Evolutionary conservation across 2,329 filamentous ascomycete species (phyloP).

Genomic region (Tolypocladium ovalisporum): DNA sequence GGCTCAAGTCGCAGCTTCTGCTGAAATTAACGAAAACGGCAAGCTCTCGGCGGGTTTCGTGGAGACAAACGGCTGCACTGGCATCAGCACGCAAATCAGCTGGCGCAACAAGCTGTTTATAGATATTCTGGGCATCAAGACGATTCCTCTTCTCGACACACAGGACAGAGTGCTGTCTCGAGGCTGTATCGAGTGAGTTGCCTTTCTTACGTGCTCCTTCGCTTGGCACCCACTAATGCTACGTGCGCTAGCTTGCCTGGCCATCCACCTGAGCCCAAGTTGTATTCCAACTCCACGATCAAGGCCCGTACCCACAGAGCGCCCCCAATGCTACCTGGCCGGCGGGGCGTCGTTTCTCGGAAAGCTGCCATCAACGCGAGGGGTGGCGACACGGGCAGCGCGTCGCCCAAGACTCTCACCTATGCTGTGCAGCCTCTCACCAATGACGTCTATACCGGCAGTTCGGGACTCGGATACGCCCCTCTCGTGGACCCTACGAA

Average conservation of each 20-base stretch:
- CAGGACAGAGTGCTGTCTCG: constrained; percentile 8
- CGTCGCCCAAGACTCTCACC: not conserved
- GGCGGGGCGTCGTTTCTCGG: not conserved
- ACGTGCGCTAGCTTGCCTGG: not conserved
- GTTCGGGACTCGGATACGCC: constrained; percentile 9
- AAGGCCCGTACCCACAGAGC: not conserved
- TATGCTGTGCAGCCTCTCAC: not conserved
- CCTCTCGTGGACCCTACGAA: constrained; percentile 9
- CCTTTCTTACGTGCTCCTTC: not conserved
- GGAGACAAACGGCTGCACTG: constrained; percentile 12
- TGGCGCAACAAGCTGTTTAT: constrained; percentile 16
- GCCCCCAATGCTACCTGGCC: not conserved
- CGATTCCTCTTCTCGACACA: constrained; percentile 11
- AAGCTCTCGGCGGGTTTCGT: constrained; percentile 9
- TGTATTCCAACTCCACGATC: not conserved
- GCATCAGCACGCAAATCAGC: constrained; percentile 15
- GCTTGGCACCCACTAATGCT: not conserved
- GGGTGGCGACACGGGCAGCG: not conserved
- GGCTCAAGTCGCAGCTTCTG: constrained; percentile 9
- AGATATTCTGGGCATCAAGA: constrained; percentile 7
- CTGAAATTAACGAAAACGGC: constrained; percentile 2
- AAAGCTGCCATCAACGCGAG: not conserved
- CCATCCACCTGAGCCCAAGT: not conserved
- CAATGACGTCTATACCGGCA: constrained; percentile 8
- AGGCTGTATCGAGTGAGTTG: constrained; percentile 12